A percentile compares a stretch with the other conserved stretches of the same genome.
Conservation (phyloP, 768 basidiomycete species). For the Hypholoma fasciculare region DNA sequence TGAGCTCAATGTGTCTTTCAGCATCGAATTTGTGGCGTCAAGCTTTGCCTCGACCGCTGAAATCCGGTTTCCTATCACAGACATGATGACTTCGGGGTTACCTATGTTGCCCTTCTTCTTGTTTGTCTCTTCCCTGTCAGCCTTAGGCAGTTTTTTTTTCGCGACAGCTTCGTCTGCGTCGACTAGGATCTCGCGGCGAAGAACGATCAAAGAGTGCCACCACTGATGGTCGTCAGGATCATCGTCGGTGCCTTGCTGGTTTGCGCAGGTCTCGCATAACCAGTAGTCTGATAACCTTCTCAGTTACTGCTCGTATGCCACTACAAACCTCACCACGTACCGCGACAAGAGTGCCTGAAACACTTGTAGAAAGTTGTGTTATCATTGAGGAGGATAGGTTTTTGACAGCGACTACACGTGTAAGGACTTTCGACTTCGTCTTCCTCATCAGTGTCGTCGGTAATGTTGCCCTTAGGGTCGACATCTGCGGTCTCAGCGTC, state of each 20-base stretch:
- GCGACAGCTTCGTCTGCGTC: background rate
- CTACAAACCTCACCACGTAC: background rate
- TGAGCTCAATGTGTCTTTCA: background rate
- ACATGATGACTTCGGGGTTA: no score
- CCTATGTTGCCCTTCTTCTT: no score
- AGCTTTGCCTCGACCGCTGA: background rate
- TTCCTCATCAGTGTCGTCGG: no score
- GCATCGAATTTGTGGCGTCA: background rate
- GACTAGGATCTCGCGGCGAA: slow-evolving; percentile 5
- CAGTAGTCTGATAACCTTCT: background rate
- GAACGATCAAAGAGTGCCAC: slow-evolving; percentile 11
- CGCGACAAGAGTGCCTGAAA: background rate
- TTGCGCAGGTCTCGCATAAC: slow-evolving; percentile 1
- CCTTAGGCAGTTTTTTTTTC: background rate
- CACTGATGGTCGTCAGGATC: slow-evolving; percentile 6
- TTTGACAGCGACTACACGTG: background rate
- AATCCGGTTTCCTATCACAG: background rate
- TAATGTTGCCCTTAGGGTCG: no score
- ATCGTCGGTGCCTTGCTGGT: background rate
- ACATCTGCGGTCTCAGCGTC: background rate
- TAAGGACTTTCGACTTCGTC: background rate
- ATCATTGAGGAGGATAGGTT: background rate
- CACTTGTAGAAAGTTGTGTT: slow-evolving; percentile 5
- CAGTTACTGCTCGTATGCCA: background rate
- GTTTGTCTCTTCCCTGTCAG: background rate